Base-by-base conservation (phyloP, 768 basidiomycete species). In the Russula compacta region DNA sequence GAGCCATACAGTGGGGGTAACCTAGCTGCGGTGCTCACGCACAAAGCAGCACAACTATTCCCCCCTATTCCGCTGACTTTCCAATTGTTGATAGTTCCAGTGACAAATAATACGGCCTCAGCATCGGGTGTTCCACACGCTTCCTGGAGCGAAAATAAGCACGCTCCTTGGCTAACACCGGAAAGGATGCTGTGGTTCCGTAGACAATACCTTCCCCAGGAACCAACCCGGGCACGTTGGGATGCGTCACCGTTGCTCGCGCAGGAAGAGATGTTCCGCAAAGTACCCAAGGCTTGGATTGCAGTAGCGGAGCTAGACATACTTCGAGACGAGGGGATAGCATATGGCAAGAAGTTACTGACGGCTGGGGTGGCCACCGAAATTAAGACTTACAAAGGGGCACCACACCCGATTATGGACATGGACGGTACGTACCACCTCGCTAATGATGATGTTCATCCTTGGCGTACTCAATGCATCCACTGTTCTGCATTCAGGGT, bases 171-270 rank as follows among this genome's bases (percentile, higher is more conserved):
- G 77, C 78, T 90, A 38, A 71, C 73, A 3, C 83, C 81, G 1
- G 80, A 65, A 4, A 82, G 83, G 59, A 89, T 90, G 87, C 65
- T 80, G 17, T 91, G 88, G 89, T 90, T 86, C 80, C 74, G 81
- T 35, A 69, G 77, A 51, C 81, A 84, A 66, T 91, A 90, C 69
- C 75, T 87, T 11, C 86, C 88, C 0, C 81, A 84, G 59, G 69
- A 77, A 62, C 76, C 71, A 42, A 85, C 87, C 58, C 77, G 80
- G 74, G 73, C 74, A 0, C 81, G 83, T 52, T 87, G 85, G 84
- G 83, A 85, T 61, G 81, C 80, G 29, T 88, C 86, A 4, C 87
- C 87, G 0, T 74, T 84, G n/a, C 83, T 86, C 50, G 87, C 86
- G 1, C 83, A 86, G 0, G 77, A 78, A 10, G 78, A 77, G 38